Evolutionary conservation across 2,329 filamentous ascomycete genomes (phyloP).

Genomic region (Drechslerella coelobrocha): DNA sequence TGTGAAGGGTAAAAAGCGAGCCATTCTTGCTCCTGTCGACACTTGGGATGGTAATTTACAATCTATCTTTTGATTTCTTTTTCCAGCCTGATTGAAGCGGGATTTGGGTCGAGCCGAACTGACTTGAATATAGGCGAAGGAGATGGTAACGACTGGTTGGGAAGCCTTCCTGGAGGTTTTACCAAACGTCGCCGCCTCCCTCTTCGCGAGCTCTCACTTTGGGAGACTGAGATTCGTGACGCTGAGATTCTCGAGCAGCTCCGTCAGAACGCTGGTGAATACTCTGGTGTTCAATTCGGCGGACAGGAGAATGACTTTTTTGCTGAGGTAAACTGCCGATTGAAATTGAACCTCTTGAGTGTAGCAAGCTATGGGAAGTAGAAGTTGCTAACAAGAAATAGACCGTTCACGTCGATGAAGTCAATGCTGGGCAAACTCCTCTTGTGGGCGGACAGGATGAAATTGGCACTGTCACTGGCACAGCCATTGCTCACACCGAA

Average conservation of each 20-base stretch:
- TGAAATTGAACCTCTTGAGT: too few species aligned
- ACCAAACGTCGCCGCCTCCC: not conserved
- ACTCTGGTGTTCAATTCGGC: not conserved
- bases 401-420: too few species aligned
- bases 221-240: not conserved
- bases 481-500: not conserved
- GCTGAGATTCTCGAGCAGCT: not conserved
- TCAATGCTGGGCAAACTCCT: too few species aligned
- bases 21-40: not conserved
- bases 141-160: not conserved
- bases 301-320: not conserved
- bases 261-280: not conserved
- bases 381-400: too few species aligned
- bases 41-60: slow-evolving; percentile 10
- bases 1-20: not conserved
- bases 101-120: too few species aligned
- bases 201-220: not conserved
- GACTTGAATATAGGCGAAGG: not conserved
- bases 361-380: too few species aligned
- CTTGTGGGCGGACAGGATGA: not conserved
- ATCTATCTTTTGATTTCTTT: not conserved
- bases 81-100: too few species aligned
- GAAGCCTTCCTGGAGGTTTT: not conserved
- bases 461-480: not conserved
- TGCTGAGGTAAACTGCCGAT: not conserved